A percentile compares a stretch with the other conserved stretches of the same genome.
Evolutionary conservation across 2,329 filamentous ascomycete species (phyloP).

Genomic region (Rhynchosporium secalis): DNA sequence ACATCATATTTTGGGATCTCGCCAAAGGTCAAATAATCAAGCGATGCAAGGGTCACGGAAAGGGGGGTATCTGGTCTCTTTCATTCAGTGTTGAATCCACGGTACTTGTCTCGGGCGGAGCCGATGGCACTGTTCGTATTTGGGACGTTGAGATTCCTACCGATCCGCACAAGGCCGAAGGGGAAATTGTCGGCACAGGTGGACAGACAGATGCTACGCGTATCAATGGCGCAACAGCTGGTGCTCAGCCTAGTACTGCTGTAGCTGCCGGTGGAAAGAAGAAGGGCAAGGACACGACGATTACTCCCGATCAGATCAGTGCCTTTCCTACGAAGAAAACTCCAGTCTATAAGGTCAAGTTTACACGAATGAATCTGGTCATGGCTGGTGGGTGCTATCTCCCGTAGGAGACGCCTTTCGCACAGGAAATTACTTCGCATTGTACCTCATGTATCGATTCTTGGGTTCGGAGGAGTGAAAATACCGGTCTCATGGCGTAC

Average conservation of each 20-base stretch:
- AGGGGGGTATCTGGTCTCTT: constrained; percentile 90
- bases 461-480: not conserved
- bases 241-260: constrained; percentile 38
- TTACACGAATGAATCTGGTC: constrained; percentile 93
- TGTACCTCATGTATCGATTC: not conserved
- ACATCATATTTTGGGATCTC: constrained; percentile 93
- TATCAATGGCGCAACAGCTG: constrained; percentile 40
- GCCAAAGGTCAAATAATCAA: constrained; percentile 84
- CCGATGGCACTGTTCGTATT: constrained; percentile 87
- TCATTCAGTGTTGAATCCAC: constrained; percentile 93
- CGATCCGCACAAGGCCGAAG: constrained; percentile 57
- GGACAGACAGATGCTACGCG: constrained; percentile 52
- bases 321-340: constrained; percentile 96
- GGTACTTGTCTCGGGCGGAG: constrained; percentile 84
- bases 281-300: constrained; percentile 84
- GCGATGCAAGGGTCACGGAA: constrained; percentile 89
- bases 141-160: constrained; percentile 85
- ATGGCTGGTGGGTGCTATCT: constrained; percentile 74
- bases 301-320: constrained; percentile 90
- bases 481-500: constrained; percentile 5
- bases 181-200: constrained; percentile 42
- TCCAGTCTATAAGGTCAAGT: constrained; percentile 88
- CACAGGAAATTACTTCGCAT: not conserved
- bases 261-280: constrained; percentile 56
- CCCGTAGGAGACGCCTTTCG: constrained; percentile 7